phyloP scores from a whole-genome alignment of 1,284 basidiomycete species.

The Apiotrichum veenhuisii region DNA sequence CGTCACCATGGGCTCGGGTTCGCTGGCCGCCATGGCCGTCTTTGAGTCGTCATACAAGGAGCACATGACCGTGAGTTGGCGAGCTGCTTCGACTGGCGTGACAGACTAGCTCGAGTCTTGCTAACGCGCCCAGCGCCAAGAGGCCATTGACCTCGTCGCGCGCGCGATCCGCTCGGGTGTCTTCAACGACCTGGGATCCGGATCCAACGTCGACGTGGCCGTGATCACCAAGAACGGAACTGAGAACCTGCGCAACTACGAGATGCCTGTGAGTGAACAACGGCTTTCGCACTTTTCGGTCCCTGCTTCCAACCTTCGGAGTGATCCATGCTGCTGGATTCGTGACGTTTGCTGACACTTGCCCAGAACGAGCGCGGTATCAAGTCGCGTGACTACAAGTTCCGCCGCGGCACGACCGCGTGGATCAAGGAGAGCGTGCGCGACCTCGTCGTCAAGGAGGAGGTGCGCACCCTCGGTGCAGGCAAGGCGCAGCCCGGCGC shows the following conservation, averaged over 20 bases:
- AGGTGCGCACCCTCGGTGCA: conserved; percentile 50
- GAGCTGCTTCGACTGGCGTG: background rate
- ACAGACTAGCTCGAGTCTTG: no score
- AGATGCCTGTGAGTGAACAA: conserved; percentile 61
- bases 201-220: conserved; percentile 95
- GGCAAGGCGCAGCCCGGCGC: conserved; percentile 37
- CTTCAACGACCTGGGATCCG: conserved; percentile 98
- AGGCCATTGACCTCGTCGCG: conserved; percentile 79
- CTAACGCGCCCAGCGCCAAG: conserved; percentile 59
- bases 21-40: conserved; percentile 95
- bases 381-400: conserved; percentile 80
- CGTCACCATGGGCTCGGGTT: conserved; percentile 97
- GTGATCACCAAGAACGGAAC: conserved; percentile 80
- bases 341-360: background rate
- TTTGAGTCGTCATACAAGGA: conserved; percentile 87
- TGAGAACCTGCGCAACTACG: conserved; percentile 84
- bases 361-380: conserved; percentile 64
- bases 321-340: no score
- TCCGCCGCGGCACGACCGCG: conserved; percentile 80
- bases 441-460: conserved; percentile 67
- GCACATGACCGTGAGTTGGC: conserved; percentile 65
- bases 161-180: conserved; percentile 91
- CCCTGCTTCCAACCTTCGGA: no score
- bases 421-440: conserved; percentile 76
- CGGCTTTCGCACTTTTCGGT: no score